Percentiles rank a stretch among this genome's conserved stretches.
Evolutionary conservation across 2,329 filamentous ascomycete species (phyloP).

Genomic region (Alternaria gansuensis): DNA sequence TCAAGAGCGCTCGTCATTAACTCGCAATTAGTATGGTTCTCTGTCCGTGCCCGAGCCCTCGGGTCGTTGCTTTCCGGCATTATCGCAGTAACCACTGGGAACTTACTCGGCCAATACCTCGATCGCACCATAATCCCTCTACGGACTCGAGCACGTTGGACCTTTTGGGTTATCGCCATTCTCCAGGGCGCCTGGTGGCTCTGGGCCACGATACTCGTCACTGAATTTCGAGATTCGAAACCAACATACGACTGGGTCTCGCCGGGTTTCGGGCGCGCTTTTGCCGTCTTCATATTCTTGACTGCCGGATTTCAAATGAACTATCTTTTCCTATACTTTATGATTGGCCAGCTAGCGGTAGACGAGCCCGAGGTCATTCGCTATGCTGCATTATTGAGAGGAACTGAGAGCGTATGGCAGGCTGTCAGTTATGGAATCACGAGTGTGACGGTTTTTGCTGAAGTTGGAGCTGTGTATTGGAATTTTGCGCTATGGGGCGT

Average conservation of each 20-base stretch:
- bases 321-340: constrained; percentile 78
- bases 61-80: constrained; percentile 76
- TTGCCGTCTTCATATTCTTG: constrained; percentile 73
- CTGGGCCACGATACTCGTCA: constrained; percentile 73
- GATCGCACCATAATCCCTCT: constrained; percentile 66
- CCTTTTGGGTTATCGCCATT: constrained; percentile 64
- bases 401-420: constrained; percentile 76
- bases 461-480: constrained; percentile 73
- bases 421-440: constrained; percentile 75
- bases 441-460: constrained; percentile 68
- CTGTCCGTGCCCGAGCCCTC: constrained; percentile 72
- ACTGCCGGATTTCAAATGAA: constrained; percentile 75
- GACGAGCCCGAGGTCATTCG: constrained; percentile 71
- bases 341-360: constrained; percentile 71
- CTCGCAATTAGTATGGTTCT: constrained; percentile 67
- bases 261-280: constrained; percentile 70
- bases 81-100: constrained; percentile 70
- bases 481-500: constrained; percentile 75
- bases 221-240: constrained; percentile 64
- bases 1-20: constrained; percentile 7
- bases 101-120: constrained; percentile 71
- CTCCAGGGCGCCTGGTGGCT: constrained; percentile 76
- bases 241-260: constrained; percentile 73
- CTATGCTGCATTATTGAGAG: constrained; percentile 72
- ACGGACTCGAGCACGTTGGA: constrained; percentile 62